Evolutionary conservation across 2,329 filamentous ascomycete species (phyloP).

Genomic region (Allantophomopsis cytisporea): DNA sequence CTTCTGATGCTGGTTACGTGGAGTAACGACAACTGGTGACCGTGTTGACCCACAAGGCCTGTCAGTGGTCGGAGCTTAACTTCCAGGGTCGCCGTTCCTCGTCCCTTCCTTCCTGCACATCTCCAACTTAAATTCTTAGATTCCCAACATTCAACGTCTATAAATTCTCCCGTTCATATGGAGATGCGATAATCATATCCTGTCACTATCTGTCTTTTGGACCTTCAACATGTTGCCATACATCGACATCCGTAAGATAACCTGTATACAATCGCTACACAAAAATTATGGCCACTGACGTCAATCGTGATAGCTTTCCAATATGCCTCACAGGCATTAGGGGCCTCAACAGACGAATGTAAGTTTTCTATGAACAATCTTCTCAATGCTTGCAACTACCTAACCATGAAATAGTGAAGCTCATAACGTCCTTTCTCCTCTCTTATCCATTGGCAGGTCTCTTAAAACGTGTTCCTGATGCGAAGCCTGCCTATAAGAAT

Average conservation of each 20-base stretch:
- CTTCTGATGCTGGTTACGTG: too few relatives aligned
- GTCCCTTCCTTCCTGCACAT: too few relatives aligned
- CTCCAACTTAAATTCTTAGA: too few relatives aligned
- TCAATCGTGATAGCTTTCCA: conserved; percentile 37
- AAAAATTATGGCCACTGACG: conserved; percentile 11
- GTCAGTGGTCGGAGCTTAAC: too few relatives aligned
- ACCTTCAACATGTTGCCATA: conserved; percentile 42
- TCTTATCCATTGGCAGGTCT: conserved; percentile 85
- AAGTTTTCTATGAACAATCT: conserved; percentile 13
- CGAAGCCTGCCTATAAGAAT: conserved; percentile 75
- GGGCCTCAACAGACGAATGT: conserved; percentile 53
- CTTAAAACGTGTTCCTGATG: conserved; percentile 82
- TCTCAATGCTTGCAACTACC: neutral
- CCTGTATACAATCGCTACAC: conserved; percentile 1
- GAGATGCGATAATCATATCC: too few relatives aligned
- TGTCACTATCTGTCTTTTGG: too few relatives aligned
- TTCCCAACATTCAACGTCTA: too few relatives aligned
- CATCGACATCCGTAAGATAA: conserved; percentile 41
- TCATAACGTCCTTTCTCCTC: conserved; percentile 77
- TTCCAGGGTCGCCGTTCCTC: too few relatives aligned
- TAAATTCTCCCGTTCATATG: too few relatives aligned
- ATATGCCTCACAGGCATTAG: conserved; percentile 39
- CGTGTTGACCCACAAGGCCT: too few relatives aligned
- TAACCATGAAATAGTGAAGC: conserved; percentile 54
- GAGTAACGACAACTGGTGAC: too few relatives aligned